Base-by-base conservation (phyloP, 2,329 filamentous ascomycete species). In the Cytospora leucostoma region DNA sequence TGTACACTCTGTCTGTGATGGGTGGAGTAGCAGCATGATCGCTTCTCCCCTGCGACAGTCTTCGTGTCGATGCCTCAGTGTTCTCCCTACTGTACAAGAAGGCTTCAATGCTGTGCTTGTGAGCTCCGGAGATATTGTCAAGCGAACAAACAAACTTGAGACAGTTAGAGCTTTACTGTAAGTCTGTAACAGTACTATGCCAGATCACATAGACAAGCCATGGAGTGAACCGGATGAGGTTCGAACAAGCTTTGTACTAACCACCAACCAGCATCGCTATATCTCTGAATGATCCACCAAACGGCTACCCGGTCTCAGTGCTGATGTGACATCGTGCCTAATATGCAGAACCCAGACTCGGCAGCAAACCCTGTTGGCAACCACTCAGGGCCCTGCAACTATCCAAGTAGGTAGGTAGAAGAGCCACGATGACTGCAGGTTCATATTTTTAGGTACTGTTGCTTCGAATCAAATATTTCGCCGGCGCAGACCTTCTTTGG, bases 1-100 rank as follows among this genome's bases (percentile, higher is more conserved):
- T 47, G 15, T 53, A 27, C 69, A 68, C 70, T 66, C 65, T 68
- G 68, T 70, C 65, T 68, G 62, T 64, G 66, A 67, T 66, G 62
- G 65, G 68, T 67, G 66, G 67, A 67, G 66, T 62, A 65, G 67
- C 59, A 62, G 59, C 56, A 53, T 35, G 12, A 33, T 40, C 52
- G 34, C 52, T 66, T 65, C 68, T 68, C 70, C 67, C 65, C 70
- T 71, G 57, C 58, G 62, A 64, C 64, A 58, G 50, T 44, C 49
- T 54, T 51, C 55, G 47, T 57, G 51, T 35, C 57, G 33, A 58
- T 15, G 44, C 34, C 49, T 60, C 37, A 38, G 53, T 11, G 12
- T 19, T 53, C 32, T 33, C n/a, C 21, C 34, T 35, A 33, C 37
- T 34, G 35, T 13, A 6, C 38, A 40, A 40, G 17, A 19, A 44